Conservation (phyloP, 148 eudicot species). For the Nepenthes gracilis region DNA sequence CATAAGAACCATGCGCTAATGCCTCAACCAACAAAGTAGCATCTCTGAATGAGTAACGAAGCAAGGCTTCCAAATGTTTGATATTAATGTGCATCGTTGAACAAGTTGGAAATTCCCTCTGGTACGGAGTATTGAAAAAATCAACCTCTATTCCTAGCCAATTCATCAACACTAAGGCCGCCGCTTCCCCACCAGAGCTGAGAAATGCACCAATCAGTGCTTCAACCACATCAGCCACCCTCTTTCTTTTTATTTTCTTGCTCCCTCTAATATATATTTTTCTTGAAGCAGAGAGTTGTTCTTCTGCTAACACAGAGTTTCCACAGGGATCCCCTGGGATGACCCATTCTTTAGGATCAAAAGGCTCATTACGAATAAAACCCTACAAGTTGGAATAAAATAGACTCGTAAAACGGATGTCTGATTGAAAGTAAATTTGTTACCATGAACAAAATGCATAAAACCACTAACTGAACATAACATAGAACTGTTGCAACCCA, state of each 20-base stretch:
- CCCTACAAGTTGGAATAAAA: slow-evolving; percentile 38
- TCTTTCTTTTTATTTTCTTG: slow-evolving; percentile 47
- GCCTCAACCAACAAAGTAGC: slow-evolving; percentile 75
- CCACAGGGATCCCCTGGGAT: slow-evolving; percentile 49
- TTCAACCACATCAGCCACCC: slow-evolving; percentile 85
- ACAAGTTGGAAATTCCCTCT: slow-evolving; percentile 22
- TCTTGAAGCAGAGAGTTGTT: slow-evolving; percentile 13
- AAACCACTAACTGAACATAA: too few species aligned
- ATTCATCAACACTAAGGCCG: slow-evolving; percentile 57
- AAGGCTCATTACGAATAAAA: slow-evolving; percentile 62
- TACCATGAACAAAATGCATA: too few species aligned
- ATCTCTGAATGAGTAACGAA: slow-evolving; percentile 55
- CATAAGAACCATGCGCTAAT: slow-evolving; percentile 81
- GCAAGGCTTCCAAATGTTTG: slow-evolving; percentile 30
- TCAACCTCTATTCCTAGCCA: slow-evolving; percentile 83
- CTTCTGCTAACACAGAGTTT: slow-evolving; percentile 23
- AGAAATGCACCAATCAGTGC: slow-evolving; percentile 87
- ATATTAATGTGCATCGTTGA: slow-evolving; percentile 36
- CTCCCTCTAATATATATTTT: slow-evolving; percentile 32
- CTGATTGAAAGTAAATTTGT: background rate
- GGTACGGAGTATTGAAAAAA: slow-evolving; percentile 21
- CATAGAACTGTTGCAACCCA: too few species aligned
- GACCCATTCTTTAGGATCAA: slow-evolving; percentile 63
- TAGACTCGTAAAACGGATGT: too few species aligned
- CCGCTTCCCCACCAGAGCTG: slow-evolving; percentile 53